Conservation (phyloP, 768 basidiomycete genomes). For the Tricholoma saponaceum region DNA sequence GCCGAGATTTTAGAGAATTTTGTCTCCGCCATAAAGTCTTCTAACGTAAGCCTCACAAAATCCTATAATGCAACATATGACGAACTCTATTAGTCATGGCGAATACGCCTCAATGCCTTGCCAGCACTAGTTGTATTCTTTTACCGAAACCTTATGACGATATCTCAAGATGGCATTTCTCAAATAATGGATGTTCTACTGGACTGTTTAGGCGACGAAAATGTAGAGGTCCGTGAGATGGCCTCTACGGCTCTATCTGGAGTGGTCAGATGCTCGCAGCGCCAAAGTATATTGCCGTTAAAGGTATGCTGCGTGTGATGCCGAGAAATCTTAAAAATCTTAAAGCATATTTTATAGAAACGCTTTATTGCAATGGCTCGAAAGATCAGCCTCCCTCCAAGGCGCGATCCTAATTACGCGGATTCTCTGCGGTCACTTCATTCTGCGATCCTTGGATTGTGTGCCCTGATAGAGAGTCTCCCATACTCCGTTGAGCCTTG, state of each 20-base stretch:
- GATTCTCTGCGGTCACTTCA: conserved; percentile 71
- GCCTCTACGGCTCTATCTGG: conserved; percentile 83
- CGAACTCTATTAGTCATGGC: conserved; percentile 67
- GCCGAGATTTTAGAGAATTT: conserved; percentile 58
- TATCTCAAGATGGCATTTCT: conserved; percentile 62
- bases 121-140: conserved; percentile 90
- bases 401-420: conserved; percentile 70
- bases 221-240: conserved; percentile 91
- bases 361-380: conserved; percentile 70
- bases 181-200: conserved; percentile 80
- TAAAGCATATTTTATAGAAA: conserved; percentile 42
- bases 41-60: conserved; percentile 47
- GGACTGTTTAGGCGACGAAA: conserved; percentile 83
- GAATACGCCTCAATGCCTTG: conserved; percentile 81
- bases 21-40: conserved; percentile 70
- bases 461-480: conserved; percentile 87
- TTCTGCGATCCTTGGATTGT: conserved; percentile 86
- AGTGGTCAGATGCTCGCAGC: conserved; percentile 86
- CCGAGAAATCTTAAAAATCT: conserved; percentile 5
- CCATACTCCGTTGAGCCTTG: conserved; percentile 94
- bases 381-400: conserved; percentile 59
- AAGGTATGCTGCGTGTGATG: conserved; percentile 47
- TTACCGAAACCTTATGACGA: conserved; percentile 80
- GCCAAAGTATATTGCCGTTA: conserved; percentile 78
- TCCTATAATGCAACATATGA: background rate